phyloP scores from a whole-genome alignment of 2,329 filamentous ascomycete genomes.

The Triangularia setosa region DNA sequence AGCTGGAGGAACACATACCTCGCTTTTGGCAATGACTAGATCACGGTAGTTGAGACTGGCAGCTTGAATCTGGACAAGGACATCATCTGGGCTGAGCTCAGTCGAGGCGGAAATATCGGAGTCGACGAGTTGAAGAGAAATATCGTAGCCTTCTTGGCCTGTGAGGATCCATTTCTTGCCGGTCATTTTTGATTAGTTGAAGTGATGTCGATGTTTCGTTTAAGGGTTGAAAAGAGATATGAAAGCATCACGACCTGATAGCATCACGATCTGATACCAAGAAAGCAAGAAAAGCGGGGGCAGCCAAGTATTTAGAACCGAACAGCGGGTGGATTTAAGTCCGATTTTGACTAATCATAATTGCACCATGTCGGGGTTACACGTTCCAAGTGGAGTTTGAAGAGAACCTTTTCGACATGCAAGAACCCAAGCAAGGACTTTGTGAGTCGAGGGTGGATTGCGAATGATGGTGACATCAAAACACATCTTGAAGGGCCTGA shows the following conservation, averaged over 20 bases:
- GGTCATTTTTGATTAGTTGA: not conserved
- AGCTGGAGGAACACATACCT: not conserved
- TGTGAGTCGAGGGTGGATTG: not conserved
- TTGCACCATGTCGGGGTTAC: not conserved
- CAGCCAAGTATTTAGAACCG: not conserved
- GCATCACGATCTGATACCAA: not conserved
- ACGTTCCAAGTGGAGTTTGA: not conserved
- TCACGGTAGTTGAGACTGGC: not conserved
- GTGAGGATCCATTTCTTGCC: not conserved
- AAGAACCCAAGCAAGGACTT: not conserved
- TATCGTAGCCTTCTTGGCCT: not conserved
- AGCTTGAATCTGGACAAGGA: not conserved
- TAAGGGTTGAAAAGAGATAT: not conserved
- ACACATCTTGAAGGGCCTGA: not conserved
- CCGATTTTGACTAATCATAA: not conserved
- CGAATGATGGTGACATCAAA: too few species aligned
- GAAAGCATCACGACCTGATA: not conserved
- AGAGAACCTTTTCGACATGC: not conserved
- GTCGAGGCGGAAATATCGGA: not conserved
- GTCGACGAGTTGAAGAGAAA: not conserved
- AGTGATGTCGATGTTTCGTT: not conserved
- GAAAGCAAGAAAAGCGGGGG: not conserved
- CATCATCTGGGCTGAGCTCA: not conserved
- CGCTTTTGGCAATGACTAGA: not conserved
- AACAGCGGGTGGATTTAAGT: not conserved